These are phyloP conservation scores for Cyclotella choctawhatcheeana DNA, from an alignment of 108 stramenopile genomes.

Conservation along the genomic window DNA sequence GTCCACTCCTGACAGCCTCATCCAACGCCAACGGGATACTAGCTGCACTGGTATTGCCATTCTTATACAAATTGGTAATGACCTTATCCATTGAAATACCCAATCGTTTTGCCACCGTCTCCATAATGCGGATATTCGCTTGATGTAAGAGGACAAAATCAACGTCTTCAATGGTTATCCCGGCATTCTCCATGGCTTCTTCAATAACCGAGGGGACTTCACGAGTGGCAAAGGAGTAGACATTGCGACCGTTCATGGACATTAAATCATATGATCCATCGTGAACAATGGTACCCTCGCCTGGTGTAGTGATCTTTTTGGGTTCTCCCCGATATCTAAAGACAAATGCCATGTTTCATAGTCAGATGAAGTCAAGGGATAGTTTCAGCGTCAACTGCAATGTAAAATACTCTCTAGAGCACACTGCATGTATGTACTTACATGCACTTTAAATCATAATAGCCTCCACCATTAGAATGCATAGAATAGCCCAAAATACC, in stretches of 20 bases:
- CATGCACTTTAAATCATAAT: conserved; percentile 84
- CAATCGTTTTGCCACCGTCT: conserved; percentile 89
- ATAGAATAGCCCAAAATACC: conserved; percentile 91
- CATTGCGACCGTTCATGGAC: conserved; percentile 94
- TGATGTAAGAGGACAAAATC: conserved; percentile 96
- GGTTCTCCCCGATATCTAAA: conserved; percentile 76
- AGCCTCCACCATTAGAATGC: conserved; percentile 92
- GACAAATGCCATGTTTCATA: too few relatives aligned
- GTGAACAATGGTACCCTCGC: conserved; percentile 65
- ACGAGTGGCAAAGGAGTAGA: conserved; percentile 96
- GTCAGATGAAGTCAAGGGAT: too few relatives aligned
- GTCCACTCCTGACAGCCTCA: conserved; percentile 89
- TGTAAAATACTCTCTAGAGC: too few relatives aligned
- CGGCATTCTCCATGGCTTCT: conserved; percentile 91
- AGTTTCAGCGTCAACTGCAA: too few relatives aligned
- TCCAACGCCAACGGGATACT: conserved; percentile 95
- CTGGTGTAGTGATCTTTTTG: conserved; percentile 71
- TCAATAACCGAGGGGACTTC: conserved; percentile 91
- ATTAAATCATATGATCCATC: conserved; percentile 80
- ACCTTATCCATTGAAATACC: conserved; percentile 94
- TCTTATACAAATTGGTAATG: conserved; percentile 88
- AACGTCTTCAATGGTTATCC: conserved; percentile 88
- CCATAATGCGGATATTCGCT: conserved; percentile 98
- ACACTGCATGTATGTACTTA: conserved; percentile 45
- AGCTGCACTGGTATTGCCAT: conserved; percentile 96